Base-by-base conservation (phyloP, 2,329 filamentous ascomycete species). In the Trichoderma koningii region DNA sequence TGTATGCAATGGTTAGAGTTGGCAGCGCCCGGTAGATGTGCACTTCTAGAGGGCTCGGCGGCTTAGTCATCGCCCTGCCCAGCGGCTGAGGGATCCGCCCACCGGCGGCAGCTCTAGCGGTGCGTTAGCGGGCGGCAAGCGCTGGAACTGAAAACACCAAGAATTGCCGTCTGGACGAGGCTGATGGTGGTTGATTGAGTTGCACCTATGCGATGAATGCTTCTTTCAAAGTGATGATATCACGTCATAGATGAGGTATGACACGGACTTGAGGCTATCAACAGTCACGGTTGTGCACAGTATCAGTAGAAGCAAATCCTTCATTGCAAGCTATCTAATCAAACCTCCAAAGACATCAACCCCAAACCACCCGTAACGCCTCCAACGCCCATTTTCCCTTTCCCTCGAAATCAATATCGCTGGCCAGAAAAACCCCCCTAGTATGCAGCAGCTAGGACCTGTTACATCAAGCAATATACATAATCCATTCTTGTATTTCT, bases 1-100 rank as follows among this genome's bases (percentile, higher is more conserved):
- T 30, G 70, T 76, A 70, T 78, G 76, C 75, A 77, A 68, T 73
- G 75, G 75, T 70, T 70, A 76, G 74, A 74, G 74, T 78, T 78
- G 72, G 68, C 70, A 71, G 70, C 67, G 70, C 71, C 63, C 61
- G 68, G 70, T 73, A 69, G 71, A 74, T 71, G 73, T 73, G 68
- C 67, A 65, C 69, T 73, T 71, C 71, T 70, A 69, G 63, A 66
- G 64, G 59, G 44, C 52, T 38, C 60, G 17, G 7, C n/a, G 28
- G 64, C 59, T 66, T 66, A 66, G 64, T 66, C 64, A 66, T 57
- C 26, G 2, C 2, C 23, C 19, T 47, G 48, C 59, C 44, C 59
- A 50, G 34, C 38, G 42, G 34, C 55, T 30, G 23, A 17, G 48
- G 23, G 26, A 47, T 42, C 42, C 53, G 42, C 23, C 26, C 41